Evolutionary conservation across 2,329 filamentous ascomycete genomes (phyloP).

Genomic region (Neurospora crassa): DNA sequence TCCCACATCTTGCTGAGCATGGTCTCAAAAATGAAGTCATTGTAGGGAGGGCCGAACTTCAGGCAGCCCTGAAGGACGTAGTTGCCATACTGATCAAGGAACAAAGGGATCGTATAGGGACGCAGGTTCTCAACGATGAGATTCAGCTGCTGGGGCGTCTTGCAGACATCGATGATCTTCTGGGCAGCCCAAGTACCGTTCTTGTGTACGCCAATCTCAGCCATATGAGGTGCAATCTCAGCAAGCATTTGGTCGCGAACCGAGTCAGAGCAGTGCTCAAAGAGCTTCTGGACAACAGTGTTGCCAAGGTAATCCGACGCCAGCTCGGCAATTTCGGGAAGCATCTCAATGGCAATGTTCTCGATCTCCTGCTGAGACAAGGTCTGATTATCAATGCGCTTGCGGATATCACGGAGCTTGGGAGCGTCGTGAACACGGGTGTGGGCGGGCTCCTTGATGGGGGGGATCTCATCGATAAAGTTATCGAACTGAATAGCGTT

Average conservation of each 20-base stretch:
- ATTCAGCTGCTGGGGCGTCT: conserved; percentile 71
- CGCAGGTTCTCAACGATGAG: conserved; percentile 77
- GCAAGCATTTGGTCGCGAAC: conserved; percentile 85
- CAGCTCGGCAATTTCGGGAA: conserved; percentile 91
- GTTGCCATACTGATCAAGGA: conserved; percentile 97
- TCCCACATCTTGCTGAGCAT: conserved; percentile 96
- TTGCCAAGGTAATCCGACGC: conserved; percentile 95
- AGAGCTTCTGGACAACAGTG: conserved; percentile 98
- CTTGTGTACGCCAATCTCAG: conserved; percentile 97
- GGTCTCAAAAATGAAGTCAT: conserved; percentile 95
- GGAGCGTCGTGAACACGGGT: conserved; percentile 87
- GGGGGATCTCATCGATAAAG: conserved; percentile 77
- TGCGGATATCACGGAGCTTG: conserved; percentile 88
- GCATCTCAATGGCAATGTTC: conserved; percentile 83
- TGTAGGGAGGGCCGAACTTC: conserved; percentile 80
- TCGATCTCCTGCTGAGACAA: conserved; percentile 83
- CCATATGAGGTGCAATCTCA: conserved; percentile 82
- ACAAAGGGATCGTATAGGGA: conserved; percentile 80
- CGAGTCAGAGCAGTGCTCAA: conserved; percentile 87
- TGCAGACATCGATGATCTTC: conserved; percentile 96
- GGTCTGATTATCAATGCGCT: conserved; percentile 92
- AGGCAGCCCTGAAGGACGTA: conserved; percentile 96
- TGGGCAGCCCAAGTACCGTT: conserved; percentile 99
- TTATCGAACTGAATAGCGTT: conserved; percentile 63
- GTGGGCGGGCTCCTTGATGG: conserved; percentile 79